Conservation (phyloP, 1,284 basidiomycete species). For the Mycosarcoma mackinlayi region DNA sequence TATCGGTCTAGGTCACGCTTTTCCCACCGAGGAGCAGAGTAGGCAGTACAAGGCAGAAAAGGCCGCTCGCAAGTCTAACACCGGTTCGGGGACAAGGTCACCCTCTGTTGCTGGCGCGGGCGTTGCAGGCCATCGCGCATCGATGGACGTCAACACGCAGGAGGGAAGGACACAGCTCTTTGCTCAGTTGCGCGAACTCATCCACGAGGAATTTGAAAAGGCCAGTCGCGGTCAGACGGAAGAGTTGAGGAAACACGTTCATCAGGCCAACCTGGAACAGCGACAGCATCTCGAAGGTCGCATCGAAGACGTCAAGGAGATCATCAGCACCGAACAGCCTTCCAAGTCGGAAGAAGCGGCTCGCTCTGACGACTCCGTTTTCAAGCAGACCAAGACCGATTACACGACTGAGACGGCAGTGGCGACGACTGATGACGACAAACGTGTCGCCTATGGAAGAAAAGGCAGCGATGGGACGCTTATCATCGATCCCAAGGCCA, state of each 20-base stretch:
- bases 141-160: constrained; percentile 43
- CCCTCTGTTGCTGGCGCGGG: constrained; percentile 18
- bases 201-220: constrained; percentile 51
- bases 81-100: constrained; percentile 22
- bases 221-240: constrained; percentile 49
- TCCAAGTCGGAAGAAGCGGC: constrained; percentile 2
- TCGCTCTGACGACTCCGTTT: constrained; percentile 7
- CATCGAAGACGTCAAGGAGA: constrained; percentile 26
- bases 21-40: constrained; percentile 46
- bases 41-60: constrained; percentile 42
- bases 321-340: constrained; percentile 16
- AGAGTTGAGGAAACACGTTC: constrained; percentile 40
- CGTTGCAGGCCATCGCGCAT: constrained; percentile 4
- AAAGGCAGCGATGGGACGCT: constrained; percentile 29
- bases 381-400: constrained; percentile 9
- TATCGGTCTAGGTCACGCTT: constrained; percentile 45
- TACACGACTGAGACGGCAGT: constrained; percentile 16
- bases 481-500: neutral
- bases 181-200: constrained; percentile 37
- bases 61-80: constrained; percentile 28
- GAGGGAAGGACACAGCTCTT: constrained; percentile 41
- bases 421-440: constrained; percentile 13
- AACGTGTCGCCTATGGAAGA: neutral
- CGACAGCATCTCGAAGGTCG: constrained; percentile 24
- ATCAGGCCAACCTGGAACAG: constrained; percentile 22